Evolutionary conservation across 2,329 filamentous ascomycete genomes (phyloP).

Genomic region (Aspergillus caelatus): DNA sequence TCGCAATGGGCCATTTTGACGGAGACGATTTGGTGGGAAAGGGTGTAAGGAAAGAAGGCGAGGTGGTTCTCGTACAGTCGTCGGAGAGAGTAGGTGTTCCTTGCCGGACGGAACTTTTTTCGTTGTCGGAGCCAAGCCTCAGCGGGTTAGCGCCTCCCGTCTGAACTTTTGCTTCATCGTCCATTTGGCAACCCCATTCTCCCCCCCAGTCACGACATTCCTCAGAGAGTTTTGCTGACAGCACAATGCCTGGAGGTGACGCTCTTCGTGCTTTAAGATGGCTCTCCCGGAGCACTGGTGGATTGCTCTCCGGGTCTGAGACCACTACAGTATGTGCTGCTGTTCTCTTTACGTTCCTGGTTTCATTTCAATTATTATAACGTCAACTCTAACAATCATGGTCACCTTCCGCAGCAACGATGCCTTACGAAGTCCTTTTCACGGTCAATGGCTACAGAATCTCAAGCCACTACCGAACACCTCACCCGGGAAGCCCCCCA

Average conservation of each 20-base stretch:
- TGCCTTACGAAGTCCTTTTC: constrained; percentile 40
- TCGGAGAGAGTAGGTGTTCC: constrained; percentile 7
- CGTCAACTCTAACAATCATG: constrained; percentile 25
- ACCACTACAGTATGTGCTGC: constrained; percentile 37
- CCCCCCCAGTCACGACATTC: constrained; percentile 12
- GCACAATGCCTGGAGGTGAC: constrained; percentile 41
- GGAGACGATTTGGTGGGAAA: constrained; percentile 25
- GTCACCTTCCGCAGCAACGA: constrained; percentile 41
- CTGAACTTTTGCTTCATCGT: constrained; percentile 37
- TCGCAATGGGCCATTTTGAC: constrained; percentile 46
- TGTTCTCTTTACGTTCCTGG: constrained; percentile 8
- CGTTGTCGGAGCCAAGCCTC: constrained; percentile 37
- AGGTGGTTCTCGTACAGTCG: background rate
- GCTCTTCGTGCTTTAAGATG: constrained; percentile 40
- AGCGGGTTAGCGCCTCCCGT: constrained; percentile 35
- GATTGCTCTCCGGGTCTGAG: constrained; percentile 37
- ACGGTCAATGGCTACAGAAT: constrained; percentile 55
- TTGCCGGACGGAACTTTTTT: constrained; percentile 42
- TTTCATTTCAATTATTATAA: background rate
- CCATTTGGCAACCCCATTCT: constrained; percentile 11
- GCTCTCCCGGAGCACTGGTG: constrained; percentile 41
- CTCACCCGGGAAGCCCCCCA: constrained; percentile 30
- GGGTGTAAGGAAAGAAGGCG: background rate
- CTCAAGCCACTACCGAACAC: constrained; percentile 33
- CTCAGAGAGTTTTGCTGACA: constrained; percentile 1